phyloP scores from a whole-genome alignment of 2,329 filamentous ascomycete species.

The Aspergillus novoparasiticus region DNA sequence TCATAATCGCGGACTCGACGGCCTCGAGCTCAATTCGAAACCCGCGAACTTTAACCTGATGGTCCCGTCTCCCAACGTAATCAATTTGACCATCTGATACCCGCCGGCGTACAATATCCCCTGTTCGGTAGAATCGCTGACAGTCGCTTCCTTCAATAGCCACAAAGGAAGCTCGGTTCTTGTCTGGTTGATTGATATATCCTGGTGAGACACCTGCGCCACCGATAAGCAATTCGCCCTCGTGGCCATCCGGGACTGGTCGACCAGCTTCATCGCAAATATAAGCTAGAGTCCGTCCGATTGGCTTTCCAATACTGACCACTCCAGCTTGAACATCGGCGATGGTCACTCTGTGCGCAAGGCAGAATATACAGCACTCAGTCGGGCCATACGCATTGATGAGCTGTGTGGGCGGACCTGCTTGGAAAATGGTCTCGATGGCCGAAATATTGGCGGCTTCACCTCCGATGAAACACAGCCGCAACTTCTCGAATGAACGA shows the following conservation, averaged over 20 bases:
- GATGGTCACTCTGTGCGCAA: conserved; percentile 17
- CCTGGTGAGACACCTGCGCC: conserved; percentile 15
- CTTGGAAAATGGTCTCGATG: conserved; percentile 17
- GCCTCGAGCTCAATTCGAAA: conserved; percentile 37
- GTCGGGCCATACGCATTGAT: conserved; percentile 29
- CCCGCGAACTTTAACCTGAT: conserved; percentile 37
- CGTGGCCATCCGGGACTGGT: conserved; percentile 14
- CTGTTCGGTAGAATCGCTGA: conserved; percentile 35
- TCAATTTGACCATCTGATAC: conserved; percentile 30
- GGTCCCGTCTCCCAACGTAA: conserved; percentile 36
- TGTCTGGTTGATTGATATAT: conserved; percentile 29
- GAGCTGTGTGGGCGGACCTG: conserved; percentile 20
- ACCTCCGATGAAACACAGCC: conserved; percentile 12
- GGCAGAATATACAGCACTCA: conserved; percentile 24
- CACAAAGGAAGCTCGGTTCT: conserved; percentile 28
- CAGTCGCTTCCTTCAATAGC: conserved; percentile 5
- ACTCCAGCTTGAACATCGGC: conserved; percentile 10
- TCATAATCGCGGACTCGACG: conserved; percentile 24
- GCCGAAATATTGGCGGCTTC: conserved; percentile 22
- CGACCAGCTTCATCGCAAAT: conserved; percentile 17
- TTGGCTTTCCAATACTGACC: not conserved
- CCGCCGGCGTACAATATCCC: conserved; percentile 33
- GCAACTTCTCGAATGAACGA: not conserved
- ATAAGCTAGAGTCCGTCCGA: conserved; percentile 11
- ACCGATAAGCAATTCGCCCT: conserved; percentile 25